These are phyloP conservation scores for Boletus insuetus DNA, from an alignment of 768 basidiomycete genomes.

Conservation along the genomic window DNA sequence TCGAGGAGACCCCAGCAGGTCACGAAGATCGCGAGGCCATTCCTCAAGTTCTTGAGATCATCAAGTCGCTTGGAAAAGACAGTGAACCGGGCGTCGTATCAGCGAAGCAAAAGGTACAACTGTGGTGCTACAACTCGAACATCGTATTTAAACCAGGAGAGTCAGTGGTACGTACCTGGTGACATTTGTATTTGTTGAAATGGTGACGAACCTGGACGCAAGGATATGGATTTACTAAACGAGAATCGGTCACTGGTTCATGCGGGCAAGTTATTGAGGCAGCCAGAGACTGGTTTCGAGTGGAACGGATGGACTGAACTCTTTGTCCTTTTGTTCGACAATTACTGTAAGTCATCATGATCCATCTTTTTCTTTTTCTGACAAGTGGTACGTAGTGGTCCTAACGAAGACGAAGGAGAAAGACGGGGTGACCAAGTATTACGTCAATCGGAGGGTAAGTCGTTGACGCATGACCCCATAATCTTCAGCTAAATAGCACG, in stretches of 20 bases:
- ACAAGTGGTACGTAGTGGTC: conserved; percentile 55
- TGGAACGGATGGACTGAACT: conserved; percentile 91
- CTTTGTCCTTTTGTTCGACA: conserved; percentile 89
- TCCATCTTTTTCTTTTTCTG: conserved; percentile 1
- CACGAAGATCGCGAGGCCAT: conserved; percentile 85
- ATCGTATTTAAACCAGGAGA: conserved; percentile 80
- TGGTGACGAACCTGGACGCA: conserved; percentile 1
- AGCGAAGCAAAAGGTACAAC: conserved; percentile 84
- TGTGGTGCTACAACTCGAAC: conserved; percentile 83
- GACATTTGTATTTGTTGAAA: background rate
- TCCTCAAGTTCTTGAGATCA: conserved; percentile 82
- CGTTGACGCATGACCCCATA: background rate
- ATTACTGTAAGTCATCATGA: conserved; percentile 67
- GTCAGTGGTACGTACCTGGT: conserved; percentile 43
- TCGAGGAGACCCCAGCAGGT: conserved; percentile 67
- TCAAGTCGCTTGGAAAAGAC: conserved; percentile 83
- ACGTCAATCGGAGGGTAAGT: conserved; percentile 76
- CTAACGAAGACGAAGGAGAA: conserved; percentile 84
- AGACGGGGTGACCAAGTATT: conserved; percentile 71
- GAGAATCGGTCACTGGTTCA: conserved; percentile 82
- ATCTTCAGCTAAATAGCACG: background rate
- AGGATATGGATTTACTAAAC: conserved; percentile 89
- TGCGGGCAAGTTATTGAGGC: conserved; percentile 77
- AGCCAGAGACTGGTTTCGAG: conserved; percentile 85
- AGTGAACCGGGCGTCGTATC: conserved; percentile 83